phyloP scores from a whole-genome alignment of 768 basidiomycete species.

The Pulveroboletus sp. region DNA sequence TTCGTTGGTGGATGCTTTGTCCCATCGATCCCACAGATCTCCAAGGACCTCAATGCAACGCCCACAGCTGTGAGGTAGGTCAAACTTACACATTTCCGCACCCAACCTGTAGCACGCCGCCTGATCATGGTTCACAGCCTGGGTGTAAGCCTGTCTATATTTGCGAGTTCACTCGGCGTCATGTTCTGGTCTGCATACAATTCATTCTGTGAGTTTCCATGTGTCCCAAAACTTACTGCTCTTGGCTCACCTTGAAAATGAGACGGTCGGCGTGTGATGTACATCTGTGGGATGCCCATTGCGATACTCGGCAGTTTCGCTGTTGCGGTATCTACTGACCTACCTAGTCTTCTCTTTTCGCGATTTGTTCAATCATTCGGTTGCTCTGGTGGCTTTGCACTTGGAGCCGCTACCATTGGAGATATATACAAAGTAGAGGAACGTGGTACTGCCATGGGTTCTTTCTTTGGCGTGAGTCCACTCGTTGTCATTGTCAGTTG shows the following conservation, averaged over 20 bases:
- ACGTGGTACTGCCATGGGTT: slow-evolving; percentile 56
- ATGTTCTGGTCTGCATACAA: slow-evolving; percentile 53
- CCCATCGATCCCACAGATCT: slow-evolving; percentile 72
- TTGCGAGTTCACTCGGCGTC: slow-evolving; percentile 45
- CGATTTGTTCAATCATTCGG: slow-evolving; percentile 68
- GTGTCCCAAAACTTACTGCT: neutral
- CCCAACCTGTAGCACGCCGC: slow-evolving; percentile 16
- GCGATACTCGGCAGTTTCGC: slow-evolving; percentile 59
- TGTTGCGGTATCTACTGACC: slow-evolving; percentile 47
- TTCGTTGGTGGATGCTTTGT: slow-evolving; percentile 69
- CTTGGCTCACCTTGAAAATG: neutral
- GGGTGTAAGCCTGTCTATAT: slow-evolving; percentile 50
- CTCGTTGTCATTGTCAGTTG: neutral
- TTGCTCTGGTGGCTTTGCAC: slow-evolving; percentile 51
- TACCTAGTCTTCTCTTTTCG: slow-evolving; percentile 50
- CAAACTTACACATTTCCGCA: slow-evolving; percentile 13
- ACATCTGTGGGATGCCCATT: slow-evolving; percentile 57
- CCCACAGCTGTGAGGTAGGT: slow-evolving; percentile 55
- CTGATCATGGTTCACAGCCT: slow-evolving; percentile 37
- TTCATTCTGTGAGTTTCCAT: slow-evolving; percentile 42
- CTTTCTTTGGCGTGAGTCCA: slow-evolving; percentile 50
- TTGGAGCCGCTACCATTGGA: slow-evolving; percentile 58
- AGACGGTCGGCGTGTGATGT: slow-evolving; percentile 68
- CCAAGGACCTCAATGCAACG: slow-evolving; percentile 59
- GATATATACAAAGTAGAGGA: slow-evolving; percentile 69